Evolutionary conservation across 305 asterid genomes (phyloP).

Genomic region (Fraxinus baroniana): DNA sequence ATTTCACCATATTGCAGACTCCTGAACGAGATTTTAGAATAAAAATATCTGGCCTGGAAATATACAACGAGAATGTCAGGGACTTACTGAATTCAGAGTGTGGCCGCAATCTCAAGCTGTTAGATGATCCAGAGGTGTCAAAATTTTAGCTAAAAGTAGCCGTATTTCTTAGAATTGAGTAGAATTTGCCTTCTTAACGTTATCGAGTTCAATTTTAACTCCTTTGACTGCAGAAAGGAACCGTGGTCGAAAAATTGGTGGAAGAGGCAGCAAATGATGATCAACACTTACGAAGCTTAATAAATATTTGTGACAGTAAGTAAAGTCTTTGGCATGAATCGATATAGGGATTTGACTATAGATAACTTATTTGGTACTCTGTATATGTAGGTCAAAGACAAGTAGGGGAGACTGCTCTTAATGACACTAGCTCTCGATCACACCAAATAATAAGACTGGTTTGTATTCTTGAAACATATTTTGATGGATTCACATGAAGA

Average conservation of each 20-base stretch:
- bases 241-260: constrained; percentile 85
- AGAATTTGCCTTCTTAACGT: constrained; percentile 15
- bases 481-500: constrained; percentile 4
- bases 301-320: constrained; percentile 82
- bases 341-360: constrained; percentile 11
- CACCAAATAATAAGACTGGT: constrained; percentile 98
- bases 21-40: constrained; percentile 87
- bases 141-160: constrained; percentile 14
- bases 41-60: constrained; percentile 86
- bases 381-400: constrained; percentile 86
- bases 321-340: constrained; percentile 9
- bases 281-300: constrained; percentile 75
- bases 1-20: constrained; percentile 46
- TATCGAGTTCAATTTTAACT: constrained; percentile 9
- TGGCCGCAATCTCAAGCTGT: constrained; percentile 82
- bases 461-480: constrained; percentile 14
- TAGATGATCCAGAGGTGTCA: constrained; percentile 95
- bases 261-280: constrained; percentile 85
- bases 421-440: constrained; percentile 91
- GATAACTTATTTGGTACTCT: constrained; percentile 19
- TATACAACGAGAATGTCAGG: constrained; percentile 86
- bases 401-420: constrained; percentile 95
- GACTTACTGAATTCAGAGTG: constrained; percentile 87
- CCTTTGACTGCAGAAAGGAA: constrained; percentile 75
- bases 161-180: not conserved